Conservation (phyloP, 306 rosid genomes). For the Alnus glutinosa region DNA sequence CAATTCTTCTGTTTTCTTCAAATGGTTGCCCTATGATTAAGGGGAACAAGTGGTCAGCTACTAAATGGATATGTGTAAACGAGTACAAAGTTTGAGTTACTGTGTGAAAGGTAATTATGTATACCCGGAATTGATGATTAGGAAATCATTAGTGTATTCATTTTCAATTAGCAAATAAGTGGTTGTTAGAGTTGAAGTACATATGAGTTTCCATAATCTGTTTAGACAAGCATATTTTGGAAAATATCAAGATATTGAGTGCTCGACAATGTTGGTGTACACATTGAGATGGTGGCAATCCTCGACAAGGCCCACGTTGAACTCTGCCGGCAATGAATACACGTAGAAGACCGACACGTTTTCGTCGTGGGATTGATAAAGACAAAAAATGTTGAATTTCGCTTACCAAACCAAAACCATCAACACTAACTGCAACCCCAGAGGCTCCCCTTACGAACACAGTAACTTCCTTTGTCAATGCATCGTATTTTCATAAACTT, state of each 20-base stretch:
- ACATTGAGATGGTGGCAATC: conserved; percentile 61
- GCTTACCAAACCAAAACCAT: too few species aligned
- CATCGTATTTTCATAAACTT: too few species aligned
- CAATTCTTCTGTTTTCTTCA: conserved; percentile 39
- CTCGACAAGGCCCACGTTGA: conserved; percentile 59
- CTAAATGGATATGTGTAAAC: conserved; percentile 84
- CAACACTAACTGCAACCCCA: too few species aligned
- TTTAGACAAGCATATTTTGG: background rate
- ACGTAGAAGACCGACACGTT: conserved; percentile 48
- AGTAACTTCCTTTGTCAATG: too few species aligned
- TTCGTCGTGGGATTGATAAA: conserved; percentile 30
- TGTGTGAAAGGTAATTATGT: conserved; percentile 39
- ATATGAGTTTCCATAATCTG: background rate
- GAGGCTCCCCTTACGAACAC: too few species aligned
- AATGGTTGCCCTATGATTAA: conserved; percentile 96
- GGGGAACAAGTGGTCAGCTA: conserved; percentile 98
- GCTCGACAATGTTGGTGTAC: conserved; percentile 76
- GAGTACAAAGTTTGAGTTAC: conserved; percentile 71
- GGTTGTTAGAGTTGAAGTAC: background rate
- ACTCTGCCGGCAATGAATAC: conserved; percentile 58
- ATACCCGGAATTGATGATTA: background rate
- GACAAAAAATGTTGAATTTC: too few species aligned
- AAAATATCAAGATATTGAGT: background rate
- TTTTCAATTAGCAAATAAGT: background rate
- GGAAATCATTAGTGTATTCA: background rate